Evolutionary conservation across 2,329 filamentous ascomycete species (phyloP).

Genomic region (Sphaerostilbella broomeana): DNA sequence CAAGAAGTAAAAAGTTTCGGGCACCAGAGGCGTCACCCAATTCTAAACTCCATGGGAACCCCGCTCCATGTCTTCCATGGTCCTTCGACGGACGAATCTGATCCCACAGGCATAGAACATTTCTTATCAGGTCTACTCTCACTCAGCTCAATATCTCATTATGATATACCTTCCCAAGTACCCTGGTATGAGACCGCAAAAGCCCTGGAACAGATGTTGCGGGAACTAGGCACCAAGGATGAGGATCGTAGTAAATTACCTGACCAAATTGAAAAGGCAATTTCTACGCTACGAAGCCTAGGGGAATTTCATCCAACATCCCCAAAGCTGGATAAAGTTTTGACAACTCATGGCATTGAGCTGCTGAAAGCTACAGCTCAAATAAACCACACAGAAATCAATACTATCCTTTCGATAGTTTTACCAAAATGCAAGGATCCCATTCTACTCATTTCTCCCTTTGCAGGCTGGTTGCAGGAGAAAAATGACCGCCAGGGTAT

Average conservation of each 20-base stretch:
- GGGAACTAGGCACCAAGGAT: constrained; percentile 6
- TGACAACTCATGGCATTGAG: constrained; percentile 18
- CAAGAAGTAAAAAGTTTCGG: no score
- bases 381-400: constrained; percentile 15
- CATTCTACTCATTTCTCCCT: constrained; percentile 13
- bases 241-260: background rate
- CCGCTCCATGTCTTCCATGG: no score
- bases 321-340: constrained; percentile 4
- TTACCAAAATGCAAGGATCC: constrained; percentile 20
- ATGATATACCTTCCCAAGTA: no score
- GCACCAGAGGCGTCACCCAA: no score
- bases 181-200: no score
- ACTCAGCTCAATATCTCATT: no score
- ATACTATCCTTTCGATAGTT: constrained; percentile 18
- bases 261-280: constrained; percentile 13
- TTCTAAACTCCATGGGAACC: no score
- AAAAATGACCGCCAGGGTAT: constrained; percentile 10
- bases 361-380: constrained; percentile 20
- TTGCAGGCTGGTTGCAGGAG: constrained; percentile 9
- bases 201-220: constrained; percentile 11
- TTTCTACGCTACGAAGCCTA: constrained; percentile 16
- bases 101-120: no score
- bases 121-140: no score
- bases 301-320: constrained; percentile 13
- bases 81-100: no score